Base-by-base conservation (phyloP, 23 red algal genomes). In the Agarophyton chilense region DNA sequence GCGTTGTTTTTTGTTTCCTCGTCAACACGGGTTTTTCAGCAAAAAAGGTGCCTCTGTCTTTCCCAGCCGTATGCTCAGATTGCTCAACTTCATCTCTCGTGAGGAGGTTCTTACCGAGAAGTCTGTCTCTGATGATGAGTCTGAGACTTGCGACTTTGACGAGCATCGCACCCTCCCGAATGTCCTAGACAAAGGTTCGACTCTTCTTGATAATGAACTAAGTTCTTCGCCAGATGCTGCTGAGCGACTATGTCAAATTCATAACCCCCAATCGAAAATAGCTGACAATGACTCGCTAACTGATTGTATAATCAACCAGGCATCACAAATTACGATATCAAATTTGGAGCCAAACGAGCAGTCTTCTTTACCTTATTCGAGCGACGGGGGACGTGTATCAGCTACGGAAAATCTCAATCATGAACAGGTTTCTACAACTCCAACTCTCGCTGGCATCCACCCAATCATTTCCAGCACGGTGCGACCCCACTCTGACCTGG, bases 31-130 rank as follows among this genome's bases (percentile, higher is more conserved):
- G 24, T 18, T 54, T 12, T 2, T 19, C 52, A 19, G 52, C 3
- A 21, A 54, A 54, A 54, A 7, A 6, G 4, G 56, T 9, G 18
- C 24, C 7, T 24, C 24, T 32, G 3, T 18, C 25, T 8, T 61
- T 32, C 25, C 25, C 24, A 4, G 24, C 68, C 68, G 68, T 74
- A 74, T 74, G 68, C 68, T 43, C 12, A 74, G 68, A 47, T 74
- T 74, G 40, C 41, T 74, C 38, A 74, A 74, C 68, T 74, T 74
- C 43, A 74, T 74, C 68, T 47, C 68, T 28, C 68, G 68, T 10
- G 68, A 74, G 41, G 68, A 74, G 41, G 40, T 46, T 47, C 4
- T 74, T 29, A 47, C 41, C 21, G 60, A 65, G 19, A 74, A 46
- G 68, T 74, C 68, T 25, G 40, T 47, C 24, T 74, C 68, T 31